A percentile compares a stretch with the other conserved stretches of the same genome.
Conservation (phyloP, 345 rosid genomes). For the Eucalyptus tenuipes region DNA sequence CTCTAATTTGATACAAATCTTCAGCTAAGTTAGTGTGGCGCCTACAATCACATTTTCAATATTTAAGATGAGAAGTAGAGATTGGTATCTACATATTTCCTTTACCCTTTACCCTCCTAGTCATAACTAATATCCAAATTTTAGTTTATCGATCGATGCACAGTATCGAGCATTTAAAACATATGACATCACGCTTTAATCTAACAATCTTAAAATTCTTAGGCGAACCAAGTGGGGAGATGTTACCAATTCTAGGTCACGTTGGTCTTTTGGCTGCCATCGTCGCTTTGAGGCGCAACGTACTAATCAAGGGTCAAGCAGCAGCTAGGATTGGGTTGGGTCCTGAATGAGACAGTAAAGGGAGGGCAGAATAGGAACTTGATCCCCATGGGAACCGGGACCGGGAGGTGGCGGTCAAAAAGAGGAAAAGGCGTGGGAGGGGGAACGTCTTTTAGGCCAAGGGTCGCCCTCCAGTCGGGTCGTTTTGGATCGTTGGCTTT, state of each 20-base stretch:
- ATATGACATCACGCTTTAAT: neutral
- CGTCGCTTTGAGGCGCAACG: neutral
- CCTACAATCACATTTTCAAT: accelerated
- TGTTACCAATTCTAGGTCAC: neutral
- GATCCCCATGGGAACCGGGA: neutral
- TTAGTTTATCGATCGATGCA: accelerated
- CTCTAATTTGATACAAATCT: neutral
- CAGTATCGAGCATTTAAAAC: neutral
- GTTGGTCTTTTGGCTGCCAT: too few relatives aligned
- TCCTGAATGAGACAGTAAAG: neutral
- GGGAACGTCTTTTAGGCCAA: constrained; percentile 7
- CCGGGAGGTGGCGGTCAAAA: constrained; percentile 7
- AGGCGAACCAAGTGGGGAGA: neutral
- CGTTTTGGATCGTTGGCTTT: constrained; percentile 7
- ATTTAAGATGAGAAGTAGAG: neutral
- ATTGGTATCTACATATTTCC: neutral
- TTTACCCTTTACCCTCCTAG: neutral
- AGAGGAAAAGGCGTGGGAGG: neutral
- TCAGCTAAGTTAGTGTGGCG: accelerated
- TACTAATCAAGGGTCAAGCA: neutral
- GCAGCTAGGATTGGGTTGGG: neutral
- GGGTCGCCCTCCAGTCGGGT: constrained; percentile 40
- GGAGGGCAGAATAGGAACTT: neutral
- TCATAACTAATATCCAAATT: neutral
- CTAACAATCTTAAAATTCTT: neutral